Evolutionary conservation across 228 moss, liverwort and hornwort species (phyloP).

Genomic region (Sphagnum fallax): DNA sequence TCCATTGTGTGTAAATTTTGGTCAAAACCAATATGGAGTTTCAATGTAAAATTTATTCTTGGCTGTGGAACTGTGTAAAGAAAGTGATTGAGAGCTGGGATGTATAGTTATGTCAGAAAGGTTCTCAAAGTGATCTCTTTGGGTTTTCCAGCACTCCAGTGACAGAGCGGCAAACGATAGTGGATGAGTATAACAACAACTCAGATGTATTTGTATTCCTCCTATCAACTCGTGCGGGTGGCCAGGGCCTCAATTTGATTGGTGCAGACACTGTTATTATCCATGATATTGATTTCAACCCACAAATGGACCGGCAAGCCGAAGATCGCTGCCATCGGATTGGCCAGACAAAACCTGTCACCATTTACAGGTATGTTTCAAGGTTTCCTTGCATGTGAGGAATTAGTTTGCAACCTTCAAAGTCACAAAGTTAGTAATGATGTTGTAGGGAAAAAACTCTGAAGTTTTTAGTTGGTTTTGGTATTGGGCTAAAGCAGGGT

Average conservation of each 20-base stretch:
- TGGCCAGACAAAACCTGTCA: constrained; percentile 88
- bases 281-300: constrained; percentile 98
- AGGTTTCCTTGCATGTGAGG: background rate
- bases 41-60: no score
- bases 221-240: constrained; percentile 92
- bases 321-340: constrained; percentile 98
- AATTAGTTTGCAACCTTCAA: background rate
- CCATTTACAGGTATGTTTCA: constrained; percentile 56
- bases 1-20: background rate
- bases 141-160: constrained; percentile 58
- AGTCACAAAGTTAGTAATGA: no score
- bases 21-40: background rate
- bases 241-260: constrained; percentile 87
- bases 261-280: constrained; percentile 96
- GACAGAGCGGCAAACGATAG: constrained; percentile 73
- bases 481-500: no score
- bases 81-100: background rate
- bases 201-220: constrained; percentile 71
- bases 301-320: constrained; percentile 98
- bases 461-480: no score
- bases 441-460: no score
- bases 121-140: no score
- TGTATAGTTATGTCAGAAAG: no score
- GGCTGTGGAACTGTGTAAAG: no score
- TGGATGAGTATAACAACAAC: constrained; percentile 86